Evolutionary conservation across 768 basidiomycete species (phyloP), one percentile per base, ranked within the genome.

Genomic region (Artomyces pyxidatus): DNA sequence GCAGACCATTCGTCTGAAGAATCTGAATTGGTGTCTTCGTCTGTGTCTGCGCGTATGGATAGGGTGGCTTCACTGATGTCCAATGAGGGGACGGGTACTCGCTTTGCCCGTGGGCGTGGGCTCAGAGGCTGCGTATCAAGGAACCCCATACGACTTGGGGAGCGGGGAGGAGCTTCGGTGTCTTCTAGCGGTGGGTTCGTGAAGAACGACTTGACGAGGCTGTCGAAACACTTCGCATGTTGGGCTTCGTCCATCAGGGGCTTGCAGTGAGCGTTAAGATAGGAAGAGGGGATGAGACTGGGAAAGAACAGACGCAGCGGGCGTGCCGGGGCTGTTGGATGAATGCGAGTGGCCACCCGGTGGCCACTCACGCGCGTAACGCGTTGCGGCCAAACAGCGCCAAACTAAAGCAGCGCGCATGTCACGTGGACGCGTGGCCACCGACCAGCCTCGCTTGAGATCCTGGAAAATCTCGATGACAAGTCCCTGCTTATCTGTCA

Each of bases 1-100:
- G 53, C 49, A 14, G 54, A 56, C 54, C 54, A 56, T 43, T 56
- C 54, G 28, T 56, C 54, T 2, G 54, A 56, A 29, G 52, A 49
- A 14, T 56, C 54, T 3, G 54, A 56, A 16, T 56, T 52, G 30
- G 47, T 25, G 38, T 44, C n/a, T n/a, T n/a, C 44, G 8, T 55
- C 54, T 30, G 45, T 52, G 30, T 54, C 53, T 11, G 50, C 32
- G n/a, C n/a, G n/a, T n/a, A n/a, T n/a, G n/a, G n/a, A n/a, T n/a
- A 53, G 44, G 43, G 43, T 8, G 22, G 32, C 11, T 11, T 37
- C n/a, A 16, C 10, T 25, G 16, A 44, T 12, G 28, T 41, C 23
- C 17, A 9, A 14, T 44, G 43, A 29, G 5, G 28, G n/a, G n/a
- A 23, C 43, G 25, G 11, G 40, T 21, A 42, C 26, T 11, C 43